Evolutionary conservation across 306 rosid genomes (phyloP).

Genomic region (Ormosia emarginata): DNA sequence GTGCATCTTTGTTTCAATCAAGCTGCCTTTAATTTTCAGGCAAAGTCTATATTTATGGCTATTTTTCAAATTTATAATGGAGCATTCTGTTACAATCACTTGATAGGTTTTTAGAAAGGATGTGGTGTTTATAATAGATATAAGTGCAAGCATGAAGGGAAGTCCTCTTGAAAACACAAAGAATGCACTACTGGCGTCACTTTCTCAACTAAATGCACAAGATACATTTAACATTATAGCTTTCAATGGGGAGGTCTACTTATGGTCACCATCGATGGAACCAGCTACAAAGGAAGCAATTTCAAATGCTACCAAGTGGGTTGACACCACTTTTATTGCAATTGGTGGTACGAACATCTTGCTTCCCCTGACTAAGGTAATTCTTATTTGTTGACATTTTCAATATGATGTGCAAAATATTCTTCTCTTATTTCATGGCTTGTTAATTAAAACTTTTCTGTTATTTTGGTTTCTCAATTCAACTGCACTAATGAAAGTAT

Average conservation of each 20-base stretch:
- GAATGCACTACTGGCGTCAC: slow-evolving; percentile 66
- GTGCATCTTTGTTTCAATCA: slow-evolving; percentile 2
- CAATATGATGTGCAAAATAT: neutral
- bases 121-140: slow-evolving; percentile 76
- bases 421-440: slow-evolving; percentile 14
- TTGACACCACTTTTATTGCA: slow-evolving; percentile 43
- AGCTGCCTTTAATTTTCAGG: slow-evolving; percentile 12
- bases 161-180: slow-evolving; percentile 67
- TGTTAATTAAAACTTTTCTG: neutral
- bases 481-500: neutral
- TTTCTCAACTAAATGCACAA: slow-evolving; percentile 51
- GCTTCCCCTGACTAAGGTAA: slow-evolving; percentile 79
- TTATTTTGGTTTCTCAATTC: slow-evolving; percentile 1
- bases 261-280: slow-evolving; percentile 72
- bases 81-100: slow-evolving; percentile 15
- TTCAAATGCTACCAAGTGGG: slow-evolving; percentile 65
- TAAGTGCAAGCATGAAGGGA: slow-evolving; percentile 88
- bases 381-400: neutral
- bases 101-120: slow-evolving; percentile 70
- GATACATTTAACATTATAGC: slow-evolving; percentile 84
- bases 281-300: slow-evolving; percentile 56
- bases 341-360: slow-evolving; percentile 77
- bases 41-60: neutral
- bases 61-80: neutral
- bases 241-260: slow-evolving; percentile 51